Evolutionary conservation across 225 moss, liverwort and hornwort genomes (phyloP).

Genomic region (Physcomitrium patens): DNA sequence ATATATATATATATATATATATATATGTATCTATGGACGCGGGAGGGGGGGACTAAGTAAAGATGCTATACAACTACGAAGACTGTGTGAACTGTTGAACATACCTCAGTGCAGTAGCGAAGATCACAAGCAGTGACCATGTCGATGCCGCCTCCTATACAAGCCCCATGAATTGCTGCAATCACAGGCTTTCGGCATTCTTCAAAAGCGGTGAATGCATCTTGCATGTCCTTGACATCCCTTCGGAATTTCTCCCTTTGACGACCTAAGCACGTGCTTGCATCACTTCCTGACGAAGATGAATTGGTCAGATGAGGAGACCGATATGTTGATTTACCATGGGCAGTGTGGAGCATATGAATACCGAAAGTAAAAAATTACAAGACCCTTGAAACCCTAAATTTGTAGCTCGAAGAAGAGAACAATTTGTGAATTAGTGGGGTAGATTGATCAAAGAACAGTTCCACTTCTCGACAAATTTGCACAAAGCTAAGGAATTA

Average conservation of each 20-base stretch:
- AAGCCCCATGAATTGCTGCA: slow-evolving; percentile 79
- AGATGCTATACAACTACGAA: not conserved
- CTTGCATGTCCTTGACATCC: slow-evolving; percentile 68
- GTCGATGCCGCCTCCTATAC: slow-evolving; percentile 85
- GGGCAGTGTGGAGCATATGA: not conserved
- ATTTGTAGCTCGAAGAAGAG: not conserved
- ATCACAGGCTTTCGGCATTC: slow-evolving; percentile 90
- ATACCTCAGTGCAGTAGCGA: slow-evolving; percentile 79
- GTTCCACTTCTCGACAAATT: not conserved
- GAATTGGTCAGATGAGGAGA: not conserved
- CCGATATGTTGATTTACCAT: not conserved
- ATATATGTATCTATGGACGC: too few relatives aligned
- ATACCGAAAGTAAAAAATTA: not conserved
- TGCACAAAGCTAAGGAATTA: not conserved
- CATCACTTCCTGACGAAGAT: slow-evolving; percentile 34
- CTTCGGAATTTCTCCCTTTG: slow-evolving; percentile 68
- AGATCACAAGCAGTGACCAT: slow-evolving; percentile 74
- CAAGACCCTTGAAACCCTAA: slow-evolving; percentile 11
- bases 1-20: too few relatives aligned
- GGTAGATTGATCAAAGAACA: not conserved
- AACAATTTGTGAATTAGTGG: not conserved
- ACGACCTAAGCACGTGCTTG: slow-evolving; percentile 49
- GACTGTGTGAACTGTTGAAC: not conserved
- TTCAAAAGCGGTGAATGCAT: slow-evolving; percentile 75
- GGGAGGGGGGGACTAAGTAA: too few relatives aligned